Percentiles rank a stretch among this genome's conserved stretches.
Conservation (phyloP, 495 filamentous ascomycete species). For the Neurospora sp. region DNA sequence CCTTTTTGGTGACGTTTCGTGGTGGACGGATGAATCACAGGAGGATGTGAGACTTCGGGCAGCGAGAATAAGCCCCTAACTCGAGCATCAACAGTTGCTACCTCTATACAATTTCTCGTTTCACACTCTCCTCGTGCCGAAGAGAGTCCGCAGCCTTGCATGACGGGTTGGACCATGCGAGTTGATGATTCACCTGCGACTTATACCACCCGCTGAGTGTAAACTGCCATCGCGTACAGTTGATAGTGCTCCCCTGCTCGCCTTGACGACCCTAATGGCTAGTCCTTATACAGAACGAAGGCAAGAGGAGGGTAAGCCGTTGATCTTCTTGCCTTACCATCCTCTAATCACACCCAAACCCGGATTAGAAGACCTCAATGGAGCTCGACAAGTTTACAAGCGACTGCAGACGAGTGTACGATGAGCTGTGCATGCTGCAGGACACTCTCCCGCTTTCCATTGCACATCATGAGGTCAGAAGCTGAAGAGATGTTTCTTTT, state of each 20-base stretch:
- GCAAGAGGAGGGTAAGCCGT: neutral
- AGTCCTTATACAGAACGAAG: neutral
- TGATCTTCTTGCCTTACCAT: neutral
- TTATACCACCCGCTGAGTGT: neutral
- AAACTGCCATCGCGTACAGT: neutral
- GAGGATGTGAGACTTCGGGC: neutral
- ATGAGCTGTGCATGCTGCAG: neutral
- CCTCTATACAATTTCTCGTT: no score
- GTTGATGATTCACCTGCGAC: neutral
- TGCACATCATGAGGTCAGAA: neutral
- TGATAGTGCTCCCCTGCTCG: neutral
- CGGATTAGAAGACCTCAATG: neutral
- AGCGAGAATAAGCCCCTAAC: neutral
- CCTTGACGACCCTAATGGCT: neutral
- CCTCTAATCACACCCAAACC: neutral
- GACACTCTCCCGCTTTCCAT: neutral
- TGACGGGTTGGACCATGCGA: neutral
- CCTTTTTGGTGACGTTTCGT: neutral
- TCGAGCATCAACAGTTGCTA: neutral
- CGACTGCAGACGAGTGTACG: neutral
- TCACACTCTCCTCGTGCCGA: no score
- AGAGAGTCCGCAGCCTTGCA: neutral
- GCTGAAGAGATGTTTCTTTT: neutral
- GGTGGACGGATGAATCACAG: neutral
- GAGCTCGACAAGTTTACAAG: neutral